phyloP scores from a whole-genome alignment of 73 alveolate species.

The Urostyla sp. region DNA sequence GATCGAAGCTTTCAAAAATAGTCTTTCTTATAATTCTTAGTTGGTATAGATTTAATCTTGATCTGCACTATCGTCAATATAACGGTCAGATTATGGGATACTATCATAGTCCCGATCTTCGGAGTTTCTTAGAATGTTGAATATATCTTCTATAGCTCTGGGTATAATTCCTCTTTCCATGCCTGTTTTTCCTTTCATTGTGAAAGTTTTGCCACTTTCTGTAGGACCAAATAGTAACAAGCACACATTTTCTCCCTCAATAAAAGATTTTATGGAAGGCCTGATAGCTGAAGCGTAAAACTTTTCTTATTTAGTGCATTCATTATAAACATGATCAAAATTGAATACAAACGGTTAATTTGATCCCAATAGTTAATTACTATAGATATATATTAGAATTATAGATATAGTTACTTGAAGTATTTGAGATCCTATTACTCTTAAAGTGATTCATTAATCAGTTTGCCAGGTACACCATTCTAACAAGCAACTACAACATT shows the following conservation, averaged over 20 bases:
- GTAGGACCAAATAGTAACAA: slow-evolving; percentile 67
- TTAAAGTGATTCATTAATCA: slow-evolving; percentile 2
- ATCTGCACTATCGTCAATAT: slow-evolving; percentile 1
- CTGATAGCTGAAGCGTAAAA: slow-evolving; percentile 24
- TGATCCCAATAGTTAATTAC: neutral
- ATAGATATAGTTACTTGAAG: neutral
- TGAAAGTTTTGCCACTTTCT: slow-evolving; percentile 68
- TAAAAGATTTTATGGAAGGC: slow-evolving; percentile 6
- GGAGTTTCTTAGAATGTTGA: slow-evolving; percentile 16
- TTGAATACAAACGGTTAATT: neutral
- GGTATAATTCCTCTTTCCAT: slow-evolving; percentile 61
- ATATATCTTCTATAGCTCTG: slow-evolving; percentile 61
- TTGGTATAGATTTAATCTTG: neutral
- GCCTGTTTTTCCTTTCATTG: slow-evolving; percentile 71
- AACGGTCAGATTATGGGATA: neutral
- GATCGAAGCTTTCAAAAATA: slow-evolving; percentile 8
- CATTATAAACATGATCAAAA: slow-evolving; percentile 53
- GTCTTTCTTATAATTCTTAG: neutral
- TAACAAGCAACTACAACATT: neutral
- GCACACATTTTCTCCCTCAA: slow-evolving; percentile 30
- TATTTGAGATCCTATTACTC: slow-evolving; percentile 14
- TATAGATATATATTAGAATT: neutral
- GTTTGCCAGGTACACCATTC: slow-evolving; percentile 1
- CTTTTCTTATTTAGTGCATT: slow-evolving; percentile 33
- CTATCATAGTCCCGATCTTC: slow-evolving; percentile 32